A percentile compares a stretch with the other conserved stretches of the same genome.
Conservation (phyloP, 1,284 basidiomycete genomes). For the Apiotrichum porosum region DNA sequence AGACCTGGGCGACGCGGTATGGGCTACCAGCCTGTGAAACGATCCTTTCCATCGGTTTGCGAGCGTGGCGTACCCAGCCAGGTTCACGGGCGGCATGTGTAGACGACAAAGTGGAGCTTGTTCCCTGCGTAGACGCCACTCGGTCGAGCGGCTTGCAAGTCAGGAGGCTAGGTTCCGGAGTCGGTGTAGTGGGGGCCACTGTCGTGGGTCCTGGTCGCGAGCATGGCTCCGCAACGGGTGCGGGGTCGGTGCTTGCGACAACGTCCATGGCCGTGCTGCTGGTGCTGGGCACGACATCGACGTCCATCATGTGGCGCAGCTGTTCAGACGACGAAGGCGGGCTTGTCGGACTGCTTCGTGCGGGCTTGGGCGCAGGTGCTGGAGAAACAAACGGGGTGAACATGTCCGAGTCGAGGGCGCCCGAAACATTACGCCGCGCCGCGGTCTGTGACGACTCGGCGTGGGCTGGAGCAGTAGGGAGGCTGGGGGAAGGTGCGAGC, state of each 20-base stretch:
- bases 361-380: slow-evolving; percentile 1
- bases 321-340: slow-evolving; percentile 13
- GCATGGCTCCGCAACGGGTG: neutral
- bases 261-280: neutral
- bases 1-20: neutral
- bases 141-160: slow-evolving; percentile 18
- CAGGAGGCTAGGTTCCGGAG: slow-evolving; percentile 8
- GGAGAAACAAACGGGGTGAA: slow-evolving; percentile 20
- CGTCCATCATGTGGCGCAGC: slow-evolving; percentile 12
- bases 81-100: neutral
- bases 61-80: slow-evolving; percentile 8
- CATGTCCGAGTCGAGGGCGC: slow-evolving; percentile 10
- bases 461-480: slow-evolving; percentile 7
- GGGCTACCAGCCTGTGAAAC: slow-evolving; percentile 11
- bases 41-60: slow-evolving; percentile 18
- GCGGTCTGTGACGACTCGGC: slow-evolving; percentile 18
- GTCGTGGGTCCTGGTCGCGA: neutral
- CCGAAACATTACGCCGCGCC: neutral
- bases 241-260: too few relatives aligned
- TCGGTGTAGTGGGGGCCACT: neutral
- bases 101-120: neutral
- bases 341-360: neutral
- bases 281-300: slow-evolving; percentile 1
- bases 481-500: slow-evolving; percentile 8
- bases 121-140: slow-evolving; percentile 5